Percentiles rank a stretch among this genome's conserved stretches.
phyloP scores from a whole-genome alignment of 2,329 filamentous ascomycete species.

The Alternaria sp. region DNA sequence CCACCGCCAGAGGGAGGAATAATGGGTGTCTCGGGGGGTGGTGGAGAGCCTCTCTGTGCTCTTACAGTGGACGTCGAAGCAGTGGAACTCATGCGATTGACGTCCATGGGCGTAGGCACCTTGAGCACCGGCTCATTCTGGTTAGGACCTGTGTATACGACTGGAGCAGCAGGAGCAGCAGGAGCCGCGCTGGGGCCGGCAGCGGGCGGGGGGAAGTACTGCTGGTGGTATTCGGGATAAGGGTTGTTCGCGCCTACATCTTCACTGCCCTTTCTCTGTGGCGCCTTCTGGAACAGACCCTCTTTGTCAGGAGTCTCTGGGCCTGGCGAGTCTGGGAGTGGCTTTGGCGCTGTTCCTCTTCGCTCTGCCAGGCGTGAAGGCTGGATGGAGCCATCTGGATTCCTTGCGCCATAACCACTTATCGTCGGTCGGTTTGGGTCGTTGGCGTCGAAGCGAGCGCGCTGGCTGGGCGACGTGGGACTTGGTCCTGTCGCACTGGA shows the following conservation, averaged over 20 bases:
- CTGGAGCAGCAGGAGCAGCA: conserved; percentile 1
- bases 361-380: conserved; percentile 78
- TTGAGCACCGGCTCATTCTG: conserved; percentile 54
- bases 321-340: conserved; percentile 82
- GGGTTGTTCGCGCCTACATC: conserved; percentile 42
- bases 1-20: conserved; percentile 79
- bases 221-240: conserved; percentile 65
- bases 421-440: conserved; percentile 60
- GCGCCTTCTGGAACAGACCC: conserved; percentile 76
- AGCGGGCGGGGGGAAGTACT: conserved; percentile 65
- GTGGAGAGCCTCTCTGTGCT: conserved; percentile 90
- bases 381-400: conserved; percentile 49
- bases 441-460: conserved; percentile 56
- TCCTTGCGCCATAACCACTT: conserved; percentile 54
- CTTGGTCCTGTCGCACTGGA: conserved; percentile 41
- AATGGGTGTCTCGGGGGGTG: conserved; percentile 90
- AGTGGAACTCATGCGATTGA: conserved; percentile 76
- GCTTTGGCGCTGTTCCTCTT: conserved; percentile 80
- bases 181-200: conserved; percentile 5
- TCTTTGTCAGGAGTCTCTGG: conserved; percentile 78
- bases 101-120: conserved; percentile 61
- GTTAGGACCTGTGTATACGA: conserved; percentile 25
- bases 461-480: conserved; percentile 42
- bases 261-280: conserved; percentile 48
- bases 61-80: conserved; percentile 93